phyloP scores from a whole-genome alignment of 345 rosid species.

The Eucalyptus cloeziana region DNA sequence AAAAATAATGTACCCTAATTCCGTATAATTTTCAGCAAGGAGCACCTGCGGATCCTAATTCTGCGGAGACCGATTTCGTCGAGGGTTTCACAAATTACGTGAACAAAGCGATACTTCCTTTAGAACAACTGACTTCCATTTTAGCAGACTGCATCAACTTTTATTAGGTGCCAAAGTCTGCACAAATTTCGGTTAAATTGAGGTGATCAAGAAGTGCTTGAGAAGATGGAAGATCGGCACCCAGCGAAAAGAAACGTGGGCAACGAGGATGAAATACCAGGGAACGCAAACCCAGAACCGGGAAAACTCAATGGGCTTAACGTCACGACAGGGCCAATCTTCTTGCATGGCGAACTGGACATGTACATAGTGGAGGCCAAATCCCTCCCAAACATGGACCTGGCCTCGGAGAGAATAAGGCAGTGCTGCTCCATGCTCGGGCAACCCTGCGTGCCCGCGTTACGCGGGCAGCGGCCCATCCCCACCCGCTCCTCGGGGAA shows the following conservation, averaged over 20 bases:
- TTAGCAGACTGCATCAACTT: neutral
- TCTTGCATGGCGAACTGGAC: slow-evolving; percentile 56
- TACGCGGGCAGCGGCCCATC: neutral
- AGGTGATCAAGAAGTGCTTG: neutral
- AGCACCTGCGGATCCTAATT: neutral
- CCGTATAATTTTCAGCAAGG: neutral
- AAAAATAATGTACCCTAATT: neutral
- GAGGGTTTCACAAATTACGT: neutral
- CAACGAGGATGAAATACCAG: neutral
- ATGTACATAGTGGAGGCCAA: slow-evolving; percentile 51
- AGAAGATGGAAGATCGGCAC: neutral
- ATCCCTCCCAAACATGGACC: slow-evolving; percentile 65
- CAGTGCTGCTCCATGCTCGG: slow-evolving; percentile 25
- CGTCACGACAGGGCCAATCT: slow-evolving; percentile 4
- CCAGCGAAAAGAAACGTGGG: neutral
- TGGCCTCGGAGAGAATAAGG: slow-evolving; percentile 41
- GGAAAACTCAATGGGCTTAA: neutral
- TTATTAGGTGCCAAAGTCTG: neutral
- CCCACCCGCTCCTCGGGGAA: slow-evolving; percentile 1
- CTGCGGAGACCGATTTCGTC: neutral
- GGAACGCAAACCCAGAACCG: neutral
- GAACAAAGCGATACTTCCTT: neutral
- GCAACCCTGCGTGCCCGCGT: slow-evolving; percentile 7
- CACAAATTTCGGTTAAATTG: neutral
- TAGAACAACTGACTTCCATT: neutral